A percentile compares a stretch with the other conserved stretches of the same genome.
These are phyloP conservation scores for Acanthamoeba sp. DNA, from an alignment of 208 protist species.

Conservation along the genomic window DNA sequence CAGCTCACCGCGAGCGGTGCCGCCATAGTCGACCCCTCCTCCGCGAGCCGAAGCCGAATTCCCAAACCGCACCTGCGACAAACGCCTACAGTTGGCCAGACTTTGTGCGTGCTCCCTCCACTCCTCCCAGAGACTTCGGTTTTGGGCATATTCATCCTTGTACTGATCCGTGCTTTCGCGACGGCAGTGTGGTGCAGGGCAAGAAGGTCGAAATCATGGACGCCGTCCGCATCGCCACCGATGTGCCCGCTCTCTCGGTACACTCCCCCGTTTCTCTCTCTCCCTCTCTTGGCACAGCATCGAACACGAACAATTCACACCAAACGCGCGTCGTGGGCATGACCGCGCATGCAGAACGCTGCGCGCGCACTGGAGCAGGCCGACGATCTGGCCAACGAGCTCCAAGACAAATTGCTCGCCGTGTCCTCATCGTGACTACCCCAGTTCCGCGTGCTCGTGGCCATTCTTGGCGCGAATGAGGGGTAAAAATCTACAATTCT, in stretches of 20 bases:
- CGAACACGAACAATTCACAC: no score
- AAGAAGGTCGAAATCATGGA: conserved; percentile 46
- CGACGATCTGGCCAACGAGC: not conserved
- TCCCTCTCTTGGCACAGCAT: not conserved
- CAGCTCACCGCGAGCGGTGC: not conserved
- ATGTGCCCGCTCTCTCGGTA: not conserved
- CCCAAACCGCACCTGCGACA: not conserved
- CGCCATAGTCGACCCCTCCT: not conserved
- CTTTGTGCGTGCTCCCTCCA: not conserved
- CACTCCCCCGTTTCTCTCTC: not conserved
- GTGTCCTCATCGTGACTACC: not conserved
- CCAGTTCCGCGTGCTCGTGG: no score
- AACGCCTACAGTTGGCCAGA: not conserved
- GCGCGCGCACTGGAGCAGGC: not conserved
- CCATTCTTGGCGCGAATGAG: not conserved
- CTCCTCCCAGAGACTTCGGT: not conserved
- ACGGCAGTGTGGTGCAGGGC: not conserved
- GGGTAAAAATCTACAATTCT: no score
- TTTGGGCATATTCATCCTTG: no score
- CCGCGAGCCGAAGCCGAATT: not conserved
- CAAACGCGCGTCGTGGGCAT: no score
- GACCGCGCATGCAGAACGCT: not conserved
- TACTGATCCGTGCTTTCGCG: no score
- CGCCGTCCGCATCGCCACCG: not conserved
- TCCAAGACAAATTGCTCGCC: not conserved